phyloP scores from a whole-genome alignment of 2,329 filamentous ascomycete species.

The Aspergillus hiratsukae region DNA sequence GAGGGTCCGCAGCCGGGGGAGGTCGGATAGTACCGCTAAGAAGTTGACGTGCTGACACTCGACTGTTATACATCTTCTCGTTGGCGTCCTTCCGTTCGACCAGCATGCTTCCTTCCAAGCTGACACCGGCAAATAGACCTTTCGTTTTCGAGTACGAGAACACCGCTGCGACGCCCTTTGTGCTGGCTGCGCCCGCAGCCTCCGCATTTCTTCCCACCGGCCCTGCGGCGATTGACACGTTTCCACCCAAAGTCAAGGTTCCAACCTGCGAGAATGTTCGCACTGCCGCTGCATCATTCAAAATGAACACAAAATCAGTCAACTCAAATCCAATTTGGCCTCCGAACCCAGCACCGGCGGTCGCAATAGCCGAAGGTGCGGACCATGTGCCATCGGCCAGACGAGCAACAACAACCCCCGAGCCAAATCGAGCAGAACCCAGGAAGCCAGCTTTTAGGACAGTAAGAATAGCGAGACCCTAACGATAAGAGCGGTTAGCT shows the following conservation, averaged over 20 bases:
- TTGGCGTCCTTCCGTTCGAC: conserved; percentile 96
- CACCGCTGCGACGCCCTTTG: conserved; percentile 82
- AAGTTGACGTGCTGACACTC: conserved; percentile 75
- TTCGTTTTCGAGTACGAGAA: conserved; percentile 99
- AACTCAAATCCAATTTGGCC: conserved; percentile 50
- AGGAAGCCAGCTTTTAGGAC: conserved; percentile 49
- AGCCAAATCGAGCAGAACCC: conserved; percentile 48
- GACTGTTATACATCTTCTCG: conserved; percentile 85
- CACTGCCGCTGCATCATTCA: conserved; percentile 86
- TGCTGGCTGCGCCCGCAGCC: conserved; percentile 86
- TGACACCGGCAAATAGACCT: conserved; percentile 92
- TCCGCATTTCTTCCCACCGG: conserved; percentile 93
- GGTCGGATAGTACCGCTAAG: conserved; percentile 72
- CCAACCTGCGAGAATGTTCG: conserved; percentile 91
- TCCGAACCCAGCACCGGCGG: conserved; percentile 47
- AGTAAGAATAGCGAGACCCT: conserved; percentile 48
- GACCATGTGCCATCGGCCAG: conserved; percentile 47
- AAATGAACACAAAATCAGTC: conserved; percentile 84
- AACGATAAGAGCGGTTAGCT: conserved; percentile 9
- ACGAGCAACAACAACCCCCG: conserved; percentile 47
- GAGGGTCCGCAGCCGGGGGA: conserved; percentile 75
- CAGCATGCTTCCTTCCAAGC: conserved; percentile 85
- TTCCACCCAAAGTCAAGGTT: conserved; percentile 87
- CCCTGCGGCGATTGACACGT: conserved; percentile 91
- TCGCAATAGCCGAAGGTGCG: conserved; percentile 47